A percentile compares a stretch with the other conserved stretches of the same genome.
Conservation (phyloP, 441 rosid species). For the Arabidopsis hybrid region DNA sequence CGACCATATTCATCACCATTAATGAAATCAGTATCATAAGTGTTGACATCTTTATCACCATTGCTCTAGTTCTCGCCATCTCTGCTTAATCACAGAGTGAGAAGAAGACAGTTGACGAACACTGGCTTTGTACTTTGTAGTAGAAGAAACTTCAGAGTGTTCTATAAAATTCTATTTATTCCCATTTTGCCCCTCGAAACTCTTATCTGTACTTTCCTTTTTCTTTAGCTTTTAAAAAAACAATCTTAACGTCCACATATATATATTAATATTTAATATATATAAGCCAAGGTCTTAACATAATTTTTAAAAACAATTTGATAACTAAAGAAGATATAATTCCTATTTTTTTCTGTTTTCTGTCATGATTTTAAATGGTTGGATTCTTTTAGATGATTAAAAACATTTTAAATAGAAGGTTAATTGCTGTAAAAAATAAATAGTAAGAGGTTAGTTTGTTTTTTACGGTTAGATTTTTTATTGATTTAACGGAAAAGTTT, state of each 20-base stretch:
- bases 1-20: conserved; percentile 38
- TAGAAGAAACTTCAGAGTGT: conserved; percentile 31
- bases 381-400: background rate
- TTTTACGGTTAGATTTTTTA: background rate
- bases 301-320: no score
- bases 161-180: background rate
- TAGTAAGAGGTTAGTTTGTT: background rate
- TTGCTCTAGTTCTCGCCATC: conserved; percentile 34
- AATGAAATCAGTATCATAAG: conserved; percentile 3
- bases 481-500: background rate
- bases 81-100: conserved; percentile 20
- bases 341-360: background rate
- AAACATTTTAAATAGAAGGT: no score
- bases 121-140: conserved; percentile 25
- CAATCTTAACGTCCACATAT: background rate
- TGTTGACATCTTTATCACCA: conserved; percentile 11
- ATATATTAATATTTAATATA: no score
- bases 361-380: background rate
- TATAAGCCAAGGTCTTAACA: background rate
- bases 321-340: background rate
- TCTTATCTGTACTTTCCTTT: conserved; percentile 3
- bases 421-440: background rate
- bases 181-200: conserved; percentile 8
- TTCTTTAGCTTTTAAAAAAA: background rate
- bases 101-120: conserved; percentile 1